These are phyloP conservation scores for Schizosaccharomyces cryophilus DNA, from an alignment of 805 yeast genomes.

Conservation along the genomic window DNA sequence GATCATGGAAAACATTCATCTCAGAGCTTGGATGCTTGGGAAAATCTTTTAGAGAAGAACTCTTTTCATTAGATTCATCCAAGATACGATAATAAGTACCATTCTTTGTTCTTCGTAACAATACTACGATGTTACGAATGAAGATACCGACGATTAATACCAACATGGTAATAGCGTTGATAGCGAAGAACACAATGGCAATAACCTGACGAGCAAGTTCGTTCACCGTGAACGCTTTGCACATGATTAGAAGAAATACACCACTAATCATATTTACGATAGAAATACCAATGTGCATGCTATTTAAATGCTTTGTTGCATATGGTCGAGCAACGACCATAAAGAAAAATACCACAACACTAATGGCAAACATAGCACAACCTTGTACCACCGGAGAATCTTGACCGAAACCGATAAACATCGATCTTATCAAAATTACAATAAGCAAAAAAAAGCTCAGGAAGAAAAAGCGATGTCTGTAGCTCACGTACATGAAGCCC, in stretches of 20 bases:
- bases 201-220: slow-evolving; percentile 73
- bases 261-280: slow-evolving; percentile 62
- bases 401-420: slow-evolving; percentile 74
- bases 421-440: slow-evolving; percentile 48
- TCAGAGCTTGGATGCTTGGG: background rate
- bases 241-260: slow-evolving; percentile 68
- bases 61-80: background rate
- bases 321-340: slow-evolving; percentile 60
- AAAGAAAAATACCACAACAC: slow-evolving; percentile 39
- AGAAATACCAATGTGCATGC: slow-evolving; percentile 71
- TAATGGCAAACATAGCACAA: slow-evolving; percentile 48
- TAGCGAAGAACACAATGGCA: slow-evolving; percentile 69
- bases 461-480: slow-evolving; percentile 65
- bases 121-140: background rate
- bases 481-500: slow-evolving; percentile 83
- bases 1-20: background rate
- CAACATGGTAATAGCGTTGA: slow-evolving; percentile 74
- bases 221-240: slow-evolving; percentile 35
- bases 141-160: slow-evolving; percentile 37
- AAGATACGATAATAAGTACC: background rate
- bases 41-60: background rate
- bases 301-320: slow-evolving; percentile 84
- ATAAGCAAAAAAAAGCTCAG: slow-evolving; percentile 43
- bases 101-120: background rate
- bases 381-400: slow-evolving; percentile 60